Conservation (phyloP, 2,329 filamentous ascomycete species). For the Teratosphaeria pseudoeucalypti region DNA sequence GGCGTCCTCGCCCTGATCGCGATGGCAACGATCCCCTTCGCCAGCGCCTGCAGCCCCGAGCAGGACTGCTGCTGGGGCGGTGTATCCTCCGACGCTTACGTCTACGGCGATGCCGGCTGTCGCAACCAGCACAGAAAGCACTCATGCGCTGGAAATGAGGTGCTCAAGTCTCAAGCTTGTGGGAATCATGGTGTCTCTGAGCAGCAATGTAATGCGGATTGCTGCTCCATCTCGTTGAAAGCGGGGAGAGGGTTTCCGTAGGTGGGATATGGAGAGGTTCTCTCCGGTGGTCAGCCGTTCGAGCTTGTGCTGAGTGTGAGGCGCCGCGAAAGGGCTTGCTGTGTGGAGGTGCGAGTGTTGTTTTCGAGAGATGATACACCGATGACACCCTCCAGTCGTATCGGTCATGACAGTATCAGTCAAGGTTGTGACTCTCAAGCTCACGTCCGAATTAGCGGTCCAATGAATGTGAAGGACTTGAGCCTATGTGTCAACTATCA, state of each 20-base stretch:
- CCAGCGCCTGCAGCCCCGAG: background rate
- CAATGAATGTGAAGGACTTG: no score
- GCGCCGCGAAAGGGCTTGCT: no score
- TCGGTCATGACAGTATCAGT: no score
- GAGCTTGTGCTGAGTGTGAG: no score
- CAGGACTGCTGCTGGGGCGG: background rate
- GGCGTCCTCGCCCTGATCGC: background rate
- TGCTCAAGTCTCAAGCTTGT: background rate
- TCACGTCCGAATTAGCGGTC: no score
- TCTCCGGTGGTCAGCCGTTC: background rate
- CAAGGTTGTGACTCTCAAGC: no score
- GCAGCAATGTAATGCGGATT: background rate
- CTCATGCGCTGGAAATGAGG: background rate
- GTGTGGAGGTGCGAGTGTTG: no score
- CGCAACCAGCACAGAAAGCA: background rate
- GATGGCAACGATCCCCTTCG: background rate
- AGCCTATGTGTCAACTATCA: no score
- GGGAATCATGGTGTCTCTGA: background rate
- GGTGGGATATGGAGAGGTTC: background rate
- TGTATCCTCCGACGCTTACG: background rate
- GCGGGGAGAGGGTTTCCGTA: background rate
- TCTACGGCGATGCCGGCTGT: background rate
- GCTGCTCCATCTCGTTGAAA: background rate
- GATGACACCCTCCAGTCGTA: no score
- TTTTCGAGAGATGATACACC: no score